A percentile compares a stretch with the other conserved stretches of the same genome.
These are phyloP conservation scores for Phylloporus sp. DNA, from an alignment of 768 basidiomycete species.

Conservation along the genomic window DNA sequence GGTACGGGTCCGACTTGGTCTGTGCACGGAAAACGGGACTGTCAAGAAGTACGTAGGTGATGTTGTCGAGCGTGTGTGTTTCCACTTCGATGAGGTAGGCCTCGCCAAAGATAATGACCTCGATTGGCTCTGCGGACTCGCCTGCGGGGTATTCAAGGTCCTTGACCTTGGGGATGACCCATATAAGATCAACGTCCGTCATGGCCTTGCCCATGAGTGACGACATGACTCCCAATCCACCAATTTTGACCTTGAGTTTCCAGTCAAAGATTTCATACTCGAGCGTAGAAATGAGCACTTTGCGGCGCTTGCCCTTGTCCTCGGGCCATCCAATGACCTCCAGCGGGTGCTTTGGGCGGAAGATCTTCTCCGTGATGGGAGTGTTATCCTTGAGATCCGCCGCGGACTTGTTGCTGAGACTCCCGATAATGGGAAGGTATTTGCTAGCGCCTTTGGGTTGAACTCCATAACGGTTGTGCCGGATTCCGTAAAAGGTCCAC, in stretches of 20 bases:
- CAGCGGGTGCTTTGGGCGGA: constrained; percentile 53
- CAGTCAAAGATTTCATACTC: constrained; percentile 98
- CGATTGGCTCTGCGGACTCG: constrained; percentile 89
- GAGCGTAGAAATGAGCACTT: constrained; percentile 86
- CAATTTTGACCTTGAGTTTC: constrained; percentile 97
- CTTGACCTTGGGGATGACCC: constrained; percentile 94
- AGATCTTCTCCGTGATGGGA: constrained; percentile 69
- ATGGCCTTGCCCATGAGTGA: constrained; percentile 97
- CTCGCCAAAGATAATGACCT: constrained; percentile 95
- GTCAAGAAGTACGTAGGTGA: constrained; percentile 92
- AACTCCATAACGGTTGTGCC: constrained; percentile 88
- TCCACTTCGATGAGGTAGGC: constrained; percentile 95
- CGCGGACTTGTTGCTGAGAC: constrained; percentile 59
- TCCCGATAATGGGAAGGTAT: constrained; percentile 87
- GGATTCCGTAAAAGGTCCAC: constrained; percentile 96
- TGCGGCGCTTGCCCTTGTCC: constrained; percentile 84
- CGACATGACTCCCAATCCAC: constrained; percentile 97
- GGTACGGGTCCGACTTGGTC: constrained; percentile 94
- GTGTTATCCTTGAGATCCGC: constrained; percentile 63
- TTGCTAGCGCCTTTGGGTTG: constrained; percentile 65
- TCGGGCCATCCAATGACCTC: constrained; percentile 97
- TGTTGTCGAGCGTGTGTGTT: constrained; percentile 89
- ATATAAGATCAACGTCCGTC: constrained; percentile 92
- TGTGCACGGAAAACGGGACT: constrained; percentile 96
- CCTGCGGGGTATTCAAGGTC: constrained; percentile 91